phyloP scores from a whole-genome alignment of 2,329 filamentous ascomycete genomes.

The Cladosporium sp. region DNA sequence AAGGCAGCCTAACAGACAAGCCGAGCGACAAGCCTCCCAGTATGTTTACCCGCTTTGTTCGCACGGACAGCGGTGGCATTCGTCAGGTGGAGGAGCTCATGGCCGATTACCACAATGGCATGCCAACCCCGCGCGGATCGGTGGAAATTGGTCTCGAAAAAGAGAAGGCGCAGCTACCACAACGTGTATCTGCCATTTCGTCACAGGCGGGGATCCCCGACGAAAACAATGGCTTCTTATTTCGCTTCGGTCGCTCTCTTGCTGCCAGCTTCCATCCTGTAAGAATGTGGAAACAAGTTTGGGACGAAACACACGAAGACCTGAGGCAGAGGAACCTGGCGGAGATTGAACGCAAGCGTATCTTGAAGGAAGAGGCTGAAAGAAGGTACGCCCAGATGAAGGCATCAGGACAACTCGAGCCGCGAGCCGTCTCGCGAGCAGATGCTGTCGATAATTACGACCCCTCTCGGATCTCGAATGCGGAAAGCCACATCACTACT shows the following conservation, averaged over 20 bases:
- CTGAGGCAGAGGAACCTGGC: slow-evolving; percentile 35
- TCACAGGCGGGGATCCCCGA: neutral
- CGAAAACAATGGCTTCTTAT: slow-evolving; percentile 42
- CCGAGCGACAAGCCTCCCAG: slow-evolving; percentile 66
- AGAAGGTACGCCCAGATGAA: slow-evolving; percentile 53
- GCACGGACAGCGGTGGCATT: slow-evolving; percentile 29
- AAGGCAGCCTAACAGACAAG: slow-evolving; percentile 85
- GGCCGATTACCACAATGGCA: slow-evolving; percentile 33
- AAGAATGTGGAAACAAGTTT: slow-evolving; percentile 44
- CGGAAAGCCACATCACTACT: slow-evolving; percentile 15
- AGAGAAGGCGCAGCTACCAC: slow-evolving; percentile 19
- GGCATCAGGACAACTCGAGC: slow-evolving; percentile 44
- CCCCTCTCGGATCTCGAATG: neutral
- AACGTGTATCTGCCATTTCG: slow-evolving; percentile 13
- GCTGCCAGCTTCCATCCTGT: slow-evolving; percentile 52
- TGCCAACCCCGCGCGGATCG: slow-evolving; percentile 15
- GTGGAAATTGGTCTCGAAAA: slow-evolving; percentile 19
- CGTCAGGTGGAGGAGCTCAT: slow-evolving; percentile 35
- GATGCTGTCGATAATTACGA: neutral
- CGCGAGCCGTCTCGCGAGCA: slow-evolving; percentile 15
- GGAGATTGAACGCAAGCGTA: slow-evolving; percentile 37
- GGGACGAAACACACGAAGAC: slow-evolving; percentile 44
- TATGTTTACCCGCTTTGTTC: slow-evolving; percentile 53
- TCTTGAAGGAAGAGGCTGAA: slow-evolving; percentile 45
- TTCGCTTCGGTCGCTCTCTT: slow-evolving; percentile 53